Base-by-base conservation (phyloP, 768 basidiomycete genomes). In the Rhodotorula diobovata region DNA sequence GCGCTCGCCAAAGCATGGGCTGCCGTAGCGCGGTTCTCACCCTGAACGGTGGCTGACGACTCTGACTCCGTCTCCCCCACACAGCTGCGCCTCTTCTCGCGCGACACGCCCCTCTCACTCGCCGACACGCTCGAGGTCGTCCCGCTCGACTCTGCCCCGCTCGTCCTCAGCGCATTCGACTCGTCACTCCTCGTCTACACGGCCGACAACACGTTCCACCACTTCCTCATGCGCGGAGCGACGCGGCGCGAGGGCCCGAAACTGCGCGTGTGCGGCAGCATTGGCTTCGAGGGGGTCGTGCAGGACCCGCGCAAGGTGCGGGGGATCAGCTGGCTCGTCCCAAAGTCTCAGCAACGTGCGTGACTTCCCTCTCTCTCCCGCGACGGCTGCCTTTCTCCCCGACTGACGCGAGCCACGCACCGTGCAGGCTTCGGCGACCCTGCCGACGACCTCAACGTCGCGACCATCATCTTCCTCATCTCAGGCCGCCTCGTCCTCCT, bases 321-420 rank as follows among this genome's bases (percentile, higher is more conserved):
- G 70, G 90, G 90, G 75, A 81, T 98, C 78, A 96, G 94, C 80
- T 99, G 96, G 96, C 89, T 98, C 87, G 90, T 99, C 66, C 95
- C 96, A 0, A 83, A 84, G 68, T 87, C 89, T 18, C 95, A 98
- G 80, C 97, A 94, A 80, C 89, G 96, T 95, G 79, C 75, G 89
- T 83, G 1, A 7, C 34, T 35, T 21, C 16, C 9, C 3, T 9
- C 66, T 61, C 62, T 70, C 74, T 32, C 28, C 20, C 32, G 43
- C 34, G 32, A 15, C 14, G 41, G 18, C 6, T 12, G 41, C 41
- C 3, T 7, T 12, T 9, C 41, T 43, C 41, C 14, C 14, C 5
- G 41, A 28, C n/a, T n/a, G n/a, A n/a, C n/a, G n/a, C n/a, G n/a
- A n/a, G n/a, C n/a, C n/a, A n/a, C n/a, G n/a, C n/a, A n/a, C n/a